These are phyloP conservation scores for Nakazawaea laoshanensis DNA, from an alignment of 805 yeast genomes.

Conservation along the genomic window DNA sequence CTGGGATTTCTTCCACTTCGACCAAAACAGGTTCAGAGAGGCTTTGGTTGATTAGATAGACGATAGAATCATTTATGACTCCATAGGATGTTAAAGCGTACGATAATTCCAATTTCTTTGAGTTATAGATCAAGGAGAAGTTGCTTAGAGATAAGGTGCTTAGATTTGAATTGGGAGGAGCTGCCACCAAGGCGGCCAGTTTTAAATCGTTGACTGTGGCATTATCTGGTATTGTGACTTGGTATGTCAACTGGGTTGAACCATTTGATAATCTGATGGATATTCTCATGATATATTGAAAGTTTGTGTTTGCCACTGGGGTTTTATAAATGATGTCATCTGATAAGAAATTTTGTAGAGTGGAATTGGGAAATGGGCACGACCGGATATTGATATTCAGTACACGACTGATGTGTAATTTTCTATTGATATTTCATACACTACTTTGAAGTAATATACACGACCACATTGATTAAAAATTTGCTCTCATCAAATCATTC, in stretches of 20 bases:
- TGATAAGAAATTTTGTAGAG: too few species aligned
- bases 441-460: too few species aligned
- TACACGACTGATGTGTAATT: too few species aligned
- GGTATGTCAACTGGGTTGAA: constrained; percentile 19
- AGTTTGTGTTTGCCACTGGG: too few species aligned
- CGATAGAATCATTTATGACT: constrained; percentile 18
- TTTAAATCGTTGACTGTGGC: constrained; percentile 44
- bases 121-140: constrained; percentile 23
- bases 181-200: constrained; percentile 34
- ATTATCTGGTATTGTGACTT: constrained; percentile 42
- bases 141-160: constrained; percentile 6
- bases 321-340: too few species aligned
- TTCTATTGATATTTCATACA: too few species aligned
- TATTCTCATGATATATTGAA: constrained; percentile 42
- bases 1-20: constrained; percentile 3
- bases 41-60: constrained; percentile 19
- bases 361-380: too few species aligned
- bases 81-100: constrained; percentile 18
- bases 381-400: too few species aligned
- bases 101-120: constrained; percentile 22
- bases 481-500: too few species aligned
- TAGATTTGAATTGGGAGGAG: constrained; percentile 15
- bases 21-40: constrained; percentile 12
- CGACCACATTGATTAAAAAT: too few species aligned
- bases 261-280: constrained; percentile 39